Evolutionary conservation across 495 filamentous ascomycete species (phyloP), one percentile per base, ranked within the genome.

Genomic region (Tirmania nivea): DNA sequence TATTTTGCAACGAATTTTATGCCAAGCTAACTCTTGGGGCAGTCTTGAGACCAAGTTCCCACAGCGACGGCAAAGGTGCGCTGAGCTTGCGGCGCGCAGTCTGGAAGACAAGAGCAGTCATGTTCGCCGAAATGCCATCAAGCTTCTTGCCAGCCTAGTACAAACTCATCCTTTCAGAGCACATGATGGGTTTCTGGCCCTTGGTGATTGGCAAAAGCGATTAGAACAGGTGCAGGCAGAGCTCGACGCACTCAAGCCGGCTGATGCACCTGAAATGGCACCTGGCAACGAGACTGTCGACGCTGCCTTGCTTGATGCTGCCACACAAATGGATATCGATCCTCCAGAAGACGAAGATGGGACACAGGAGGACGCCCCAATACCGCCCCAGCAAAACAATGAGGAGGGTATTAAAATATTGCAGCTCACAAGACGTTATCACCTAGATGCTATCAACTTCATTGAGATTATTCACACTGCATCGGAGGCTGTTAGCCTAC

Each of bases 61-160:
- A 16, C 94, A 95, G 69, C 76, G 87, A 37, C 73, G 90, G 56
- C 88, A 94, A 66, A 78, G 74, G 55, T 86, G 79, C 0, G 83
- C 92, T 14, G 84, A 92, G 60, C 69, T 95, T 11, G 87, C 90
- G 8, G 77, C 83, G 39, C 75, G 83, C 58, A 94, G 88, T 62
- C 71, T 99, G 20, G 84, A 94, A 66, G 90, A 99, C 69, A 99
- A 93, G 70, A 96, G 90, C 66, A 96, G 92, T 65, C 89, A 96
- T 64, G 90, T 96, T 19, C 74, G 90, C 57, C 78, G 86, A 39
- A 95, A 96, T 63, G 87, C 92, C 0, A 92, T 99, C 65, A 95
- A 92, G 60, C 70, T 99, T 34, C 72, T 96, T 12, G 83, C 80
- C 1, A 82, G 82, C 52, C 71, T 99, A 10, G 81, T 96, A 53